A percentile compares a stretch with the other conserved stretches of the same genome.
Evolutionary conservation across 495 filamentous ascomycete species (phyloP).

Genomic region (Aspergillus haitiensis): DNA sequence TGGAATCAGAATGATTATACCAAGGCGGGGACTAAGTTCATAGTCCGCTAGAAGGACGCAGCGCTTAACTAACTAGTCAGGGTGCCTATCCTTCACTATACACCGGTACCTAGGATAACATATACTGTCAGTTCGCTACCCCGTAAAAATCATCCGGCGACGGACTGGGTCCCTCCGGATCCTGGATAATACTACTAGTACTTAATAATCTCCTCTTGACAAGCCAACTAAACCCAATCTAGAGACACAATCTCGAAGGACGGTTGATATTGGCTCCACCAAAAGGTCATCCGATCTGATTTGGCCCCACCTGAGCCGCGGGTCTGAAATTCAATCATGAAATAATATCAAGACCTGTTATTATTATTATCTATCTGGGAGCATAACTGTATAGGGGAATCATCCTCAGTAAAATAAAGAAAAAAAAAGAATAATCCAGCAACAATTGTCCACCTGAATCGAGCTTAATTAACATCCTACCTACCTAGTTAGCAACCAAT

Average conservation of each 20-base stretch:
- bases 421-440: neutral
- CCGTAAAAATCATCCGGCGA: neutral
- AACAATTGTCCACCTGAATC: neutral
- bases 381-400: neutral
- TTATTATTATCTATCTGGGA: conserved; percentile 11
- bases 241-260: neutral
- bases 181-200: neutral
- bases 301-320: conserved; percentile 24
- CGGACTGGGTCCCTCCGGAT: neutral
- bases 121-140: neutral
- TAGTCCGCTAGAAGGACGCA: no score
- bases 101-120: neutral
- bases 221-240: neutral
- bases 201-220: no score
- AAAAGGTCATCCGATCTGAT: conserved; percentile 28
- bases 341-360: conserved; percentile 3
- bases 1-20: no score
- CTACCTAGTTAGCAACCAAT: neutral
- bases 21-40: no score
- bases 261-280: conserved; percentile 7
- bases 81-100: neutral
- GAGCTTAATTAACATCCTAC: neutral
- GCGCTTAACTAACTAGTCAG: no score
- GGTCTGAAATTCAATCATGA: conserved; percentile 8
- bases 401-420: neutral